phyloP scores from a whole-genome alignment of 2,329 filamentous ascomycete species.

The Hymenoscyphus linearis region DNA sequence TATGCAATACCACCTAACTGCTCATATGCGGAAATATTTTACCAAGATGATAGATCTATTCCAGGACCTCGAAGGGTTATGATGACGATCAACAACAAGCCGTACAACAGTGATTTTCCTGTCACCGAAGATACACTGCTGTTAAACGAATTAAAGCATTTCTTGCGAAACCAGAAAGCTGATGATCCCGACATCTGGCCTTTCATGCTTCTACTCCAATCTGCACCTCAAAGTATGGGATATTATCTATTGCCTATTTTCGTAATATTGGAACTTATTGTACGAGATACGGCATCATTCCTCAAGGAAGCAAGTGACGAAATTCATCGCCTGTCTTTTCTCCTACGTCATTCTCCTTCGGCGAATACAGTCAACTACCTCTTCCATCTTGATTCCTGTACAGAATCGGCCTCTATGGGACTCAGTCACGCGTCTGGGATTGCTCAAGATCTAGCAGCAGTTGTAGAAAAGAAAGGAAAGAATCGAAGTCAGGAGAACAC shows the following conservation, averaged over 20 bases:
- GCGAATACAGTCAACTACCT: conserved; percentile 8
- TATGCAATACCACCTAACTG: conserved; percentile 7
- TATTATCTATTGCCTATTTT: conserved; percentile 13
- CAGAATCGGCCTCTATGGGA: conserved; percentile 5
- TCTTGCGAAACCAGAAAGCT: conserved; percentile 8
- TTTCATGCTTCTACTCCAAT: conserved; percentile 10
- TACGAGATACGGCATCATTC: conserved; percentile 12
- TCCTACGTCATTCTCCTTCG: neutral
- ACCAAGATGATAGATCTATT: conserved; percentile 11
- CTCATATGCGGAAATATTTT: conserved; percentile 14
- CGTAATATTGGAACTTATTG: conserved; percentile 8
- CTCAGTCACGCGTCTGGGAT: conserved; percentile 6
- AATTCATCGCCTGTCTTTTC: conserved; percentile 9
- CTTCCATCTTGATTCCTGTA: conserved; percentile 10
- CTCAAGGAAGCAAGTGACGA: conserved; percentile 11
- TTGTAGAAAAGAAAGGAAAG: conserved; percentile 1
- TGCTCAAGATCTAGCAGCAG: conserved; percentile 1
- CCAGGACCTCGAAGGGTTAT: conserved; percentile 12
- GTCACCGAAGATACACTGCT: neutral
- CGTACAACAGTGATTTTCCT: neutral
- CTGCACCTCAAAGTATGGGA: conserved; percentile 5
- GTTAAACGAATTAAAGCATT: conserved; percentile 6
- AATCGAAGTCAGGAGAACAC: neutral
- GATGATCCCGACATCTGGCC: conserved; percentile 11
- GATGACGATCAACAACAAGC: conserved; percentile 9